Conservation (phyloP, 768 basidiomycete species). For the Hortiboletus flavorubellus region DNA sequence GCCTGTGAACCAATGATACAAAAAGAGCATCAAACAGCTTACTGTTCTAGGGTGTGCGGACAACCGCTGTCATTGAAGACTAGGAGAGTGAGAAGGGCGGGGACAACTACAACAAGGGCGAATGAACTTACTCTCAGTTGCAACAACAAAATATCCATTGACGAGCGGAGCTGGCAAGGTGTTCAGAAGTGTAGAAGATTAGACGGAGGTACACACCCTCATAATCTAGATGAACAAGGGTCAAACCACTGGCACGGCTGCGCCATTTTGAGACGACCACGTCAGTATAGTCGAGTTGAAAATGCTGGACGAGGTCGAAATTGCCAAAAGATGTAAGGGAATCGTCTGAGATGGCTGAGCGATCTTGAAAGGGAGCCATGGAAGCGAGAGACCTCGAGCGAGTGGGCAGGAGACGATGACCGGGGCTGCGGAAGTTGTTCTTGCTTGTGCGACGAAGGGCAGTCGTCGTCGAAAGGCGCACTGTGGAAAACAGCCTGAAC, state of each 20-base stretch:
- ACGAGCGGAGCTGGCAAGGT: slow-evolving; percentile 68
- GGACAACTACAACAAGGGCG: not conserved
- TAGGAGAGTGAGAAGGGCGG: slow-evolving; percentile 28
- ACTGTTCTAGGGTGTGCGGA: slow-evolving; percentile 97
- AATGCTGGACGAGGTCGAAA: slow-evolving; percentile 76
- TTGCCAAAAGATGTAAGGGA: slow-evolving; percentile 53
- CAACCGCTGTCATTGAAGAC: slow-evolving; percentile 95
- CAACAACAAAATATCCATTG: slow-evolving; percentile 87
- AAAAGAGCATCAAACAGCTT: slow-evolving; percentile 27
- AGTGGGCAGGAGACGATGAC: not conserved
- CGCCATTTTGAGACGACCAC: slow-evolving; percentile 85
- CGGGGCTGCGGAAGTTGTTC: not conserved
- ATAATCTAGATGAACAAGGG: slow-evolving; percentile 87
- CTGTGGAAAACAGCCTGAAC: slow-evolving; percentile 32
- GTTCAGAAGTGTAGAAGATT: slow-evolving; percentile 15
- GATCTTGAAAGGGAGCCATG: slow-evolving; percentile 29
- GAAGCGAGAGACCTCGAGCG: slow-evolving; percentile 20
- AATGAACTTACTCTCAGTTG: slow-evolving; percentile 73
- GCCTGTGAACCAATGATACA: not conserved
- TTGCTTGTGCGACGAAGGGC: slow-evolving; percentile 11
- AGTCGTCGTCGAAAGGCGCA: slow-evolving; percentile 11
- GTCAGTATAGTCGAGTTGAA: slow-evolving; percentile 76
- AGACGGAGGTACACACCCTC: slow-evolving; percentile 53
- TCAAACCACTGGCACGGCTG: slow-evolving; percentile 83
- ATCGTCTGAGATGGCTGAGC: slow-evolving; percentile 12